These are phyloP conservation scores for Cadophora malorum DNA, from an alignment of 2,329 filamentous ascomycete species.

Conservation along the genomic window DNA sequence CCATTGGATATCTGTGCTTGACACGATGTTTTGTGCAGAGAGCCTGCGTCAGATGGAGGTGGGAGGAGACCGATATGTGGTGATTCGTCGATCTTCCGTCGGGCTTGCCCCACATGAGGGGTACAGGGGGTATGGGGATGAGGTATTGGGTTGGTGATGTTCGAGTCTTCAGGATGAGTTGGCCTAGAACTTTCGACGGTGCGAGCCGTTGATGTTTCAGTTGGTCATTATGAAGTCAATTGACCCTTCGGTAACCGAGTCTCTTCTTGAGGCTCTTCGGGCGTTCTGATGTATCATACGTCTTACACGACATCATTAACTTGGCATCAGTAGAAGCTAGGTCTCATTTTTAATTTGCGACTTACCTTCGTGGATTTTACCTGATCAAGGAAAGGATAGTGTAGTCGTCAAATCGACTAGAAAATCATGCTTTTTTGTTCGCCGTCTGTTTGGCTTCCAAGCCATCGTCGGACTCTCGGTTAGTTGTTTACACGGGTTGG, in stretches of 20 bases:
- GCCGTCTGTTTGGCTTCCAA: too few relatives aligned
- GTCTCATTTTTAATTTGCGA: not conserved
- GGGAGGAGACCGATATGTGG: not conserved
- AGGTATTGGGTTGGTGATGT: not conserved
- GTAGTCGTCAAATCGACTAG: too few relatives aligned
- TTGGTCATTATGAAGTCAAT: not conserved
- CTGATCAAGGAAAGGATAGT: too few relatives aligned
- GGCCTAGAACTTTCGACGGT: not conserved
- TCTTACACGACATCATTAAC: not conserved
- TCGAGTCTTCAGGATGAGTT: not conserved
- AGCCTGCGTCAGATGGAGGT: not conserved
- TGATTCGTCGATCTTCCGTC: constrained; percentile 9
- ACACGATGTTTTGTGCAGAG: not conserved
- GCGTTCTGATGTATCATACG: not conserved
- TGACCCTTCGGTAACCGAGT: not conserved
- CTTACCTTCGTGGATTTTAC: too few relatives aligned
- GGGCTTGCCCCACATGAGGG: not conserved
- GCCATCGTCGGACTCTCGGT: too few relatives aligned
- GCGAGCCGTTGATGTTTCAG: constrained; percentile 2
- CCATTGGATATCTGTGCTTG: not conserved
- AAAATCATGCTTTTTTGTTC: too few relatives aligned
- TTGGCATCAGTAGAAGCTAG: not conserved
- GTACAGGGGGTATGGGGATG: not conserved
- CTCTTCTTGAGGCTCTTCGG: not conserved
- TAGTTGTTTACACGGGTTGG: too few relatives aligned